These are phyloP conservation scores for Candida sanyiensis DNA, from an alignment of 805 yeast genomes.

Conservation along the genomic window DNA sequence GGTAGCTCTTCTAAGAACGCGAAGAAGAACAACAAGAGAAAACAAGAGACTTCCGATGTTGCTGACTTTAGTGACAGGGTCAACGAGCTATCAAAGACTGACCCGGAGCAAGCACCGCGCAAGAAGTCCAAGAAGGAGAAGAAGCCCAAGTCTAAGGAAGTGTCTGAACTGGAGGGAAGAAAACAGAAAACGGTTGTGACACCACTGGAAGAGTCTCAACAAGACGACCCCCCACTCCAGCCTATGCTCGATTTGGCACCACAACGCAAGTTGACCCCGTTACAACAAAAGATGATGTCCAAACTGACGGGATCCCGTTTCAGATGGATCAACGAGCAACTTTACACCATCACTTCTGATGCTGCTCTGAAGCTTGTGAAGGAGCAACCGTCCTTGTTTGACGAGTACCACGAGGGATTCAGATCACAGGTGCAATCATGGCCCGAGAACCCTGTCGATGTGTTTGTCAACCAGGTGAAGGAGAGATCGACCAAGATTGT, in stretches of 20 bases:
- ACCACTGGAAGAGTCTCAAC: constrained; percentile 8
- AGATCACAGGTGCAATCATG: constrained; percentile 91
- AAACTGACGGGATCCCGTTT: constrained; percentile 92
- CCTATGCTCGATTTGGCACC: constrained; percentile 21
- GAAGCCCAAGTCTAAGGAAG: constrained; percentile 7
- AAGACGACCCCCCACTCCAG: constrained; percentile 9
- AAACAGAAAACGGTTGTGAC: neutral
- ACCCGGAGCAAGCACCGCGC: constrained; percentile 12
- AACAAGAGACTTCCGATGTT: constrained; percentile 22
- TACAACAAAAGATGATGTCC: constrained; percentile 93
- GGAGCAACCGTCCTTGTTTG: constrained; percentile 82
- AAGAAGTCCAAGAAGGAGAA: constrained; percentile 13
- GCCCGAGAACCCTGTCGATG: constrained; percentile 99
- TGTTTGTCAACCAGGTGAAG: constrained; percentile 68
- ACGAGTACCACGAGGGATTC: constrained; percentile 94
- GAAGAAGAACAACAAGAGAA: constrained; percentile 26
- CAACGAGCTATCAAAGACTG: constrained; percentile 3
- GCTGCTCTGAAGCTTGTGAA: constrained; percentile 68
- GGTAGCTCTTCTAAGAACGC: constrained; percentile 31
- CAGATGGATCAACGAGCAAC: constrained; percentile 96
- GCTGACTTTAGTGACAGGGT: constrained; percentile 9
- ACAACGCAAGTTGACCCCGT: constrained; percentile 61
- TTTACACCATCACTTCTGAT: constrained; percentile 81
- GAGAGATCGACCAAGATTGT: constrained; percentile 57
- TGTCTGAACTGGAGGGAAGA: constrained; percentile 1